Percentiles rank a stretch among this genome's conserved stretches.
phyloP scores from a whole-genome alignment of 306 rosid genomes.

The Prunus armeniaca region DNA sequence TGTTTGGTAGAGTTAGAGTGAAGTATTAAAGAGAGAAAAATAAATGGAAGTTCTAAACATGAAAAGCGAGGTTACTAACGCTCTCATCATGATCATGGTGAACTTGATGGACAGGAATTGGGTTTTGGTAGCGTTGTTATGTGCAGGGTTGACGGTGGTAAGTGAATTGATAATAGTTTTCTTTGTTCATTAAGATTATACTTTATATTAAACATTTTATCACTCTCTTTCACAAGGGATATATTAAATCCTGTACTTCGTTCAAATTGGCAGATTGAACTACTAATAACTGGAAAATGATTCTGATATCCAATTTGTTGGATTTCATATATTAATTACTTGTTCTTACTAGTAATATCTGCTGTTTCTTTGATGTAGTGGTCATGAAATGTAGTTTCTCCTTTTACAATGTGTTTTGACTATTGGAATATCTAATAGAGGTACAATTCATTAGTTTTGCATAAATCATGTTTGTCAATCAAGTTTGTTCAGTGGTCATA shows the following conservation, averaged over 20 bases:
- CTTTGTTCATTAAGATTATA: neutral
- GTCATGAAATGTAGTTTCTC: neutral
- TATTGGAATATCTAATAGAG: neutral
- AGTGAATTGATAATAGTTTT: neutral
- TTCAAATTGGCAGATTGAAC: neutral
- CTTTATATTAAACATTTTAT: no score
- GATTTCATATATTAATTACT: no score
- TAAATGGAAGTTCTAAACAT: no score
- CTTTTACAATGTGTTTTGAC: neutral
- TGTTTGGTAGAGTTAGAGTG: no score
- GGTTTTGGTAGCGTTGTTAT: neutral
- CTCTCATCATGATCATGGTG: neutral
- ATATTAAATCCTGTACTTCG: neutral
- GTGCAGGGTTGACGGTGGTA: neutral
- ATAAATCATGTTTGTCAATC: neutral
- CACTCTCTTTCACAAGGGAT: neutral
- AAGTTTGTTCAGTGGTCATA: neutral
- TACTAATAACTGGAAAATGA: neutral
- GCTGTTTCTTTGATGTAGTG: neutral
- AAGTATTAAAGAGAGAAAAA: no score
- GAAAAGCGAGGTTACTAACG: no score
- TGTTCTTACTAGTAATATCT: neutral
- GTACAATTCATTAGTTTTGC: neutral
- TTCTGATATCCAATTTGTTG: neutral
- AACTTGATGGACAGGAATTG: neutral